phyloP scores from a whole-genome alignment of 75 land plant species.

The Pseudotsuga menziesii region DNA sequence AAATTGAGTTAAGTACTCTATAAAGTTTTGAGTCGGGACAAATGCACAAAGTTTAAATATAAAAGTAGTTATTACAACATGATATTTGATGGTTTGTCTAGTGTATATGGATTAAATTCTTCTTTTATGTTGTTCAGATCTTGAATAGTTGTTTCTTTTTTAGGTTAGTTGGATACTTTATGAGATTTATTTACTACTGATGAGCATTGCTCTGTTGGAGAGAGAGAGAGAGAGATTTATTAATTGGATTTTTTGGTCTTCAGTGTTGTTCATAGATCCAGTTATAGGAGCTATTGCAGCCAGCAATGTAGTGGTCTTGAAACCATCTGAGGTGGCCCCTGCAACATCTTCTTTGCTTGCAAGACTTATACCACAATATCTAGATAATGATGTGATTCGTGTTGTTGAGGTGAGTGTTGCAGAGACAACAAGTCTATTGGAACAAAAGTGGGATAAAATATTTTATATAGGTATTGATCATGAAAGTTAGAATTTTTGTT shows the following conservation, averaged over 20 bases:
- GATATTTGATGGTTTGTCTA: background rate
- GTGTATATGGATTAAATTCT: background rate
- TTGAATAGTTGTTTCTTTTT: no score
- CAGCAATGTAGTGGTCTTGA: slow-evolving; percentile 78
- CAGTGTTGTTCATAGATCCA: slow-evolving; percentile 88
- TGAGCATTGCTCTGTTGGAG: background rate
- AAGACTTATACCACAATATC: slow-evolving; percentile 44
- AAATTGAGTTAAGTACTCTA: background rate
- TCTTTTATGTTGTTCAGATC: background rate
- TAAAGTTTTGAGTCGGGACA: background rate
- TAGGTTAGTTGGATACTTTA: background rate
- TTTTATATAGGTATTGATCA: slow-evolving; percentile 73
- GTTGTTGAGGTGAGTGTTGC: slow-evolving; percentile 87
- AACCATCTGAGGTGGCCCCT: slow-evolving; percentile 87
- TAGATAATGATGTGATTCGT: slow-evolving; percentile 61
- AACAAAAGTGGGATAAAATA: slow-evolving; percentile 96
- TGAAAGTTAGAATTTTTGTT: background rate
- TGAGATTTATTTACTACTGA: background rate
- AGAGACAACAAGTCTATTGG: slow-evolving; percentile 72
- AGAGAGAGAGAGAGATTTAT: slow-evolving; percentile 9
- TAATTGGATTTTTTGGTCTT: slow-evolving; percentile 6
- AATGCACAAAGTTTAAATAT: background rate
- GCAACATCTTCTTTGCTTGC: slow-evolving; percentile 68
- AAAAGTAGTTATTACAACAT: background rate
- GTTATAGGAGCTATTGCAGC: slow-evolving; percentile 91